A percentile compares a stretch with the other conserved stretches of the same genome.
These are phyloP conservation scores for Podospora conica DNA, from an alignment of 495 filamentous ascomycete genomes.

Conservation along the genomic window DNA sequence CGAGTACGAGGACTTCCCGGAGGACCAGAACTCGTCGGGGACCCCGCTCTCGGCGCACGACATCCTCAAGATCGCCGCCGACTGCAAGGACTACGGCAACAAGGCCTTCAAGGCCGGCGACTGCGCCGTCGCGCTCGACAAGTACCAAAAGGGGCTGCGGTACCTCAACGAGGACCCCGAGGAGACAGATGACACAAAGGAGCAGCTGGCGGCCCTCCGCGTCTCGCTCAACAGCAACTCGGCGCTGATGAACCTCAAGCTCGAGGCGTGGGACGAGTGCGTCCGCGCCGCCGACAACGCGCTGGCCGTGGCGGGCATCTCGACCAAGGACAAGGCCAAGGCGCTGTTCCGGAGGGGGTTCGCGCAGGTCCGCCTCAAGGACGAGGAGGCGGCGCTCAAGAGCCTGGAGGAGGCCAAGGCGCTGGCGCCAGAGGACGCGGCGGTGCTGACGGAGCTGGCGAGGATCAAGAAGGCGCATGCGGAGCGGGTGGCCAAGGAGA, in stretches of 20 bases:
- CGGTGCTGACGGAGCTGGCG: constrained; percentile 65
- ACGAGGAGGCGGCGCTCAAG: constrained; percentile 75
- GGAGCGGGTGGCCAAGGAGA: constrained; percentile 75
- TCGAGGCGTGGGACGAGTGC: constrained; percentile 62
- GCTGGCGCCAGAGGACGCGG: constrained; percentile 70
- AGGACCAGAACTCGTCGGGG: constrained; percentile 58
- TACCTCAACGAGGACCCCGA: constrained; percentile 87
- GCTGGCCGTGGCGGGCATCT: constrained; percentile 56
- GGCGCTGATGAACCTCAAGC: constrained; percentile 66
- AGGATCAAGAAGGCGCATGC: constrained; percentile 68
- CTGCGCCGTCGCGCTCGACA: constrained; percentile 66
- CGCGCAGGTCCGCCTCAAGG: constrained; percentile 67
- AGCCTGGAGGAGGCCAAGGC: constrained; percentile 72
- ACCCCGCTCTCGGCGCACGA: constrained; percentile 49
- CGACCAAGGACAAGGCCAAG: constrained; percentile 79
- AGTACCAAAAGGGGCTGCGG: constrained; percentile 96
- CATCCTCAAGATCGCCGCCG: constrained; percentile 72
- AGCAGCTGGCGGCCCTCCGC: constrained; percentile 59
- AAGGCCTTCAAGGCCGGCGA: constrained; percentile 79
- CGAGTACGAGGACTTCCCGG: constrained; percentile 92
- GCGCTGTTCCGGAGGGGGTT: constrained; percentile 76
- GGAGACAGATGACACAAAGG: constrained; percentile 59
- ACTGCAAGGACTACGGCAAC: constrained; percentile 89
- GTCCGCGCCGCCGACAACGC: constrained; percentile 65
- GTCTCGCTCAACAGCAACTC: constrained; percentile 37